Conservation (phyloP, 495 filamentous ascomycete genomes). For the Podospora appendiculata region DNA sequence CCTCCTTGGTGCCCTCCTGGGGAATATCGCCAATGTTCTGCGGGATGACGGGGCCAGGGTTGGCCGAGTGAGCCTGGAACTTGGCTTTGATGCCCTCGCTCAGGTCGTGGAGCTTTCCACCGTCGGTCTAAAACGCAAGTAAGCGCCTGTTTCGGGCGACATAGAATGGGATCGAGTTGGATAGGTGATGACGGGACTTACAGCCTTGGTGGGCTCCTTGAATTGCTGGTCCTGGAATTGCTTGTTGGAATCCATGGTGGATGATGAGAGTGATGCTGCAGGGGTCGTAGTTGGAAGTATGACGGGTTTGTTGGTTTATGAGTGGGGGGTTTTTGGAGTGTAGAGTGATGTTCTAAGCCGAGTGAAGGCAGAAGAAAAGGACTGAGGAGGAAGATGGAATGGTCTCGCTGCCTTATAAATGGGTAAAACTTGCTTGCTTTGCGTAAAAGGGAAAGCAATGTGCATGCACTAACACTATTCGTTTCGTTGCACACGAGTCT, state of each 20-base stretch:
- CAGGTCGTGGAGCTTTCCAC: constrained; percentile 14
- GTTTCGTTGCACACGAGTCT: too few relatives aligned
- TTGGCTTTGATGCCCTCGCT: constrained; percentile 17
- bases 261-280: too few relatives aligned
- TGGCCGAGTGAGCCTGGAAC: constrained; percentile 38
- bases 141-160: neutral
- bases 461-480: too few relatives aligned
- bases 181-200: neutral
- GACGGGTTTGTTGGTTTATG: neutral
- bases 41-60: constrained; percentile 42
- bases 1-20: constrained; percentile 57
- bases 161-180: neutral
- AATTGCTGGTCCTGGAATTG: neutral
- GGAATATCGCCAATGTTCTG: constrained; percentile 31
- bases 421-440: too few relatives aligned
- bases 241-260: neutral
- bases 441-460: too few relatives aligned
- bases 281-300: too few relatives aligned
- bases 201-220: neutral
- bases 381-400: neutral
- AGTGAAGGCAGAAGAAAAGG: neutral
- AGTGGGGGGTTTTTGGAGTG: neutral
- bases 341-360: neutral
- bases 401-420: too few relatives aligned
- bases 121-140: constrained; percentile 1